Base-by-base conservation (phyloP, 2,329 filamentous ascomycete species). In the Pseudogymnoascus sp. region DNA sequence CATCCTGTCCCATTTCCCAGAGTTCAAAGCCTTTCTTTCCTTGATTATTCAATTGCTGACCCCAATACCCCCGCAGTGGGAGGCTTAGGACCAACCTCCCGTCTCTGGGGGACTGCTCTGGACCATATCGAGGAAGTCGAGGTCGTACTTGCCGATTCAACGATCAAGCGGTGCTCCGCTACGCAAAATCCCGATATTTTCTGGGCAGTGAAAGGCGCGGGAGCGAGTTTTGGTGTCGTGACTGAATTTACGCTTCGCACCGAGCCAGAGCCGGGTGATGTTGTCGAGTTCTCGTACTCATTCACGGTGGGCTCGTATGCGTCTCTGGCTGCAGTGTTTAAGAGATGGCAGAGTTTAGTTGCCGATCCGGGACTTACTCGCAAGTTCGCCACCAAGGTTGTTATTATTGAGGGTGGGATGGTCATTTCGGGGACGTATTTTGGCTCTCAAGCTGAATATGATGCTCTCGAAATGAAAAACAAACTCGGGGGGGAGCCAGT, bases 351-450 rank as follows among this genome's bases (percentile, higher is more conserved):
- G 65, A 74, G 75, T 1, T 74, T 88, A 11, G 74, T 84, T 38
- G 72, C 77, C 0, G 80, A 86, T 62, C 79, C 82, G 2, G 69
- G 75, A 1, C 75, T 88, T 3, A 82, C 84, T 65, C 78, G 82
- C 41, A 81, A 84, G 16, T 85, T 88, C 67, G 79, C 82, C 2
- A 80, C 79, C 4, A 77, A 84, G 60, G 80, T 88, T 61, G 76
- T 84, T 35, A 74, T 84, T 49, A 76, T 82, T 35, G 79, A 81
- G 22, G 71, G 81, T 0, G 83, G 83, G 1, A 78, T 79, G 61
- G 69, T 85, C 63, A 81, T 88, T 66, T 82, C 81, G 0, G 84
- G 82, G 2, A 84, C 81, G 0, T 88, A 83, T 67, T 87, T 85
- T 67, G 85, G 85, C 8, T 81, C 81, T 0, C 72, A 80, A 49